phyloP scores from a whole-genome alignment of 352 stramenopile genomes.

The Phytophthora idaei region DNA sequence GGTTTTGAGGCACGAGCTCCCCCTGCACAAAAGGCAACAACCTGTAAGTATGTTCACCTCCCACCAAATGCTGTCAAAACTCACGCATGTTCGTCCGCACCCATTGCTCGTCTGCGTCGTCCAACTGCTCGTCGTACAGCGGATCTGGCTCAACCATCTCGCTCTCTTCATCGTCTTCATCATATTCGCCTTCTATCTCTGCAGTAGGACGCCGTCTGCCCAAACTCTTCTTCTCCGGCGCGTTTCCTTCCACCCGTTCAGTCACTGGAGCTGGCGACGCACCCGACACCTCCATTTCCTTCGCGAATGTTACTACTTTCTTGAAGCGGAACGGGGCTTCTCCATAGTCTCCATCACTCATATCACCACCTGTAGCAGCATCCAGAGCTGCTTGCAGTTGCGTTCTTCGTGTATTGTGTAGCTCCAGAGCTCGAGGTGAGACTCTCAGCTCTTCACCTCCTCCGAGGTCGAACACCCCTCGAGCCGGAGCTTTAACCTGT shows the following conservation, averaged over 20 bases:
- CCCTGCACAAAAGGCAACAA: slow-evolving; percentile 15
- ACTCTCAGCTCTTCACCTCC: slow-evolving; percentile 45
- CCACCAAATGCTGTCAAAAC: slow-evolving; percentile 11
- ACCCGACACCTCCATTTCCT: slow-evolving; percentile 23
- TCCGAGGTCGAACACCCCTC: slow-evolving; percentile 25
- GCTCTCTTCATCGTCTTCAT: slow-evolving; percentile 23
- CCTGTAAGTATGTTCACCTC: slow-evolving; percentile 2
- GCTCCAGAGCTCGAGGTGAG: slow-evolving; percentile 40
- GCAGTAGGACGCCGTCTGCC: slow-evolving; percentile 16
- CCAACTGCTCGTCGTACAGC: slow-evolving; percentile 68
- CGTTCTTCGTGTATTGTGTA: slow-evolving; percentile 41
- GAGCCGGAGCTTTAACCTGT: slow-evolving; percentile 7
- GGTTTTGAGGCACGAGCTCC: slow-evolving; percentile 2
- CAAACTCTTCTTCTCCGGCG: slow-evolving; percentile 40
- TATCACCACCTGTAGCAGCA: slow-evolving; percentile 9
- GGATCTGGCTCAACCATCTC: slow-evolving; percentile 46
- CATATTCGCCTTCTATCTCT: slow-evolving; percentile 7
- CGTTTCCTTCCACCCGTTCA: slow-evolving; percentile 33
- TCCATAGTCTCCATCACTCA: slow-evolving; percentile 17
- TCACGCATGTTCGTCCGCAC: slow-evolving; percentile 69
- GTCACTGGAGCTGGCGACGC: slow-evolving; percentile 24
- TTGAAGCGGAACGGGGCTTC: slow-evolving; percentile 59
- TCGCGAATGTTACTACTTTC: slow-evolving; percentile 14
- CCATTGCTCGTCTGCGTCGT: slow-evolving; percentile 76
- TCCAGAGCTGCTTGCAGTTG: slow-evolving; percentile 61